Evolutionary conservation across 441 rosid genomes (phyloP), one percentile per base, ranked within the genome.

Genomic region (Populus trichocarpa): DNA sequence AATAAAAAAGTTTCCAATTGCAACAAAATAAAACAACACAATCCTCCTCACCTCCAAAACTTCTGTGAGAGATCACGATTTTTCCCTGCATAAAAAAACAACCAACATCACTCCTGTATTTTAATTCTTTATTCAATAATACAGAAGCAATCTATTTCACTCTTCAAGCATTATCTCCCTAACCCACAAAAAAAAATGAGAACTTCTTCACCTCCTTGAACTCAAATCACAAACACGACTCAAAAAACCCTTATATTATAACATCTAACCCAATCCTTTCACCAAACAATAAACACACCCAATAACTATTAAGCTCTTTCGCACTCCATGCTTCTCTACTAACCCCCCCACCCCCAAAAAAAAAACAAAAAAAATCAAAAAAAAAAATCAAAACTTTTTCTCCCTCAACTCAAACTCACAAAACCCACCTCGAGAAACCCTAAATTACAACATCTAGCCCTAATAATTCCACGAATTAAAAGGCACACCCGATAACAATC

Each of bases 1-100:
- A 46, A 46, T 14, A 46, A 46, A 46, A 14, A 14, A 4, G 20
- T 46, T 46, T 14, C 57, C 18, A 46, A 14, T 14, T 46, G 35
- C 28, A 33, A 23, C 8, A 28, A 32, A 68, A 16, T 33, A 68
- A 13, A 46, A 8, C 1, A 40, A 12, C 18, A 36, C 42, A 33
- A 35, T 16, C 61, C 61, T 38, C 14, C 86, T 83, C 81, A 95
- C 99, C 99, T 93, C 99, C 99, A 95, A 84, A 95, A 95, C 86
- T 93, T 89, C 86, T 89, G 87, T 30, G 96, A 87, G 25, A 95
- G 90, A 88, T 93, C 90, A n/a, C 97, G 88, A 87, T 87, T 88
- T 86, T 95, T 95, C 67, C 98, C 99, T 95, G 90, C 83, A 88
- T 76, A 2, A 64, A 59, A 46, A 12, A 75, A 53, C 61, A 73